Conservation (phyloP, 164 flowering plant species). For the Tinospora cordifolia region DNA sequence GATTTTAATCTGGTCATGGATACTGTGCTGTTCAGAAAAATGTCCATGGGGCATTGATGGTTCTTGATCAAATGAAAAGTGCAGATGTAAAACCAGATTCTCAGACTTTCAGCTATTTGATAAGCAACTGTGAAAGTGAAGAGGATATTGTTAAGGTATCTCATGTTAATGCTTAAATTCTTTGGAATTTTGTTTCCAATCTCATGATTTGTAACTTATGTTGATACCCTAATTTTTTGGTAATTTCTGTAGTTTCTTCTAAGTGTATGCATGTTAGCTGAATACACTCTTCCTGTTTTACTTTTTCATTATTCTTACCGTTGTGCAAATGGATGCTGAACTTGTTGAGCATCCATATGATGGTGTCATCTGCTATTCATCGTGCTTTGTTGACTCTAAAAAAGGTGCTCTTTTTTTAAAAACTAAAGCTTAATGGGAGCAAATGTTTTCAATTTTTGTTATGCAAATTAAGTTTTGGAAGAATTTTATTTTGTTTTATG, state of each 20-base stretch:
- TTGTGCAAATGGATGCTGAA: neutral
- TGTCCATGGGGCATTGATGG: constrained; percentile 35
- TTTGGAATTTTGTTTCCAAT: neutral
- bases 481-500: neutral
- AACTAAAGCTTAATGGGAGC: neutral
- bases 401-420: no score
- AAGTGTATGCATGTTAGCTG: neutral
- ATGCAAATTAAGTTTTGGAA: neutral
- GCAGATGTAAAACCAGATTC: constrained; percentile 70
- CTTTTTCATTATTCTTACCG: neutral
- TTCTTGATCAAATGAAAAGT: constrained; percentile 65
- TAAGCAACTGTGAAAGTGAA: constrained; percentile 41
- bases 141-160: constrained; percentile 73
- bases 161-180: constrained; percentile 4
- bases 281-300: neutral
- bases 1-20: neutral
- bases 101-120: constrained; percentile 63
- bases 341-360: neutral
- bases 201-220: neutral
- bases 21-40: constrained; percentile 50
- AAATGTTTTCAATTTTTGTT: neutral
- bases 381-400: no score
- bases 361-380: neutral
- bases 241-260: neutral
- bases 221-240: neutral